Conservation (phyloP, 169 alveolate species). For the Eimeria acervulina region DNA sequence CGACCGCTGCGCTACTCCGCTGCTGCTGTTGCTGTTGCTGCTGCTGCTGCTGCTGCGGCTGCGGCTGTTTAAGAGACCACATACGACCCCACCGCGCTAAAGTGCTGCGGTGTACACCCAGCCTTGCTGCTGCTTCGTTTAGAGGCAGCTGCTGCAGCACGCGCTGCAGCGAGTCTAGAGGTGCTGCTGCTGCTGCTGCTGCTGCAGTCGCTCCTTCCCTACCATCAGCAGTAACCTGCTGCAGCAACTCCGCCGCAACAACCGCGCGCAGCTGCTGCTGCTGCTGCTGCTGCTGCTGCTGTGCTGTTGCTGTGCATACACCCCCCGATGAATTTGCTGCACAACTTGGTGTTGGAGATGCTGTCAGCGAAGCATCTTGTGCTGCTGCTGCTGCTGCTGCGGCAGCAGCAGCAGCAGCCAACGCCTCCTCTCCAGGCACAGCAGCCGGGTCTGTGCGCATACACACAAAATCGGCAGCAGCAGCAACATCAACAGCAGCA, state of each 20-base stretch:
- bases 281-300: too few species aligned
- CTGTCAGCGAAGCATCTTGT: slow-evolving; percentile 1
- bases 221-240: too few species aligned
- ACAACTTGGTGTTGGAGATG: background rate
- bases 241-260: slow-evolving; percentile 21
- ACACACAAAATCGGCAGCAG: background rate
- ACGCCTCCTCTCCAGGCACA: slow-evolving; percentile 12
- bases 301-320: too few species aligned
- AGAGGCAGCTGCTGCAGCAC: slow-evolving; percentile 59
- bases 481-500: slow-evolving; percentile 4
- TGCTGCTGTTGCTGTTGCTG: slow-evolving; percentile 41
- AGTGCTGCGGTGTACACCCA: too few species aligned
- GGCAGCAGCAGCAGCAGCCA: slow-evolving; percentile 18
- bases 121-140: too few species aligned
- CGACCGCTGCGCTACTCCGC: background rate
- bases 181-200: too few species aligned
- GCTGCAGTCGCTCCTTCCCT: too few species aligned
- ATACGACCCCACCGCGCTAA: background rate
- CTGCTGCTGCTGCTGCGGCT: slow-evolving; percentile 62
- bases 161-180: background rate
- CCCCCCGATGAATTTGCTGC: too few species aligned
- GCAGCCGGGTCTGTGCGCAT: background rate
- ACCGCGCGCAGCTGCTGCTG: too few species aligned
- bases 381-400: slow-evolving; percentile 53
- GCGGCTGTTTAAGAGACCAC: background rate